Evolutionary conservation across 257 asterid species (phyloP), one percentile per base, ranked within the genome.

Genomic region (Petunia axillaris): DNA sequence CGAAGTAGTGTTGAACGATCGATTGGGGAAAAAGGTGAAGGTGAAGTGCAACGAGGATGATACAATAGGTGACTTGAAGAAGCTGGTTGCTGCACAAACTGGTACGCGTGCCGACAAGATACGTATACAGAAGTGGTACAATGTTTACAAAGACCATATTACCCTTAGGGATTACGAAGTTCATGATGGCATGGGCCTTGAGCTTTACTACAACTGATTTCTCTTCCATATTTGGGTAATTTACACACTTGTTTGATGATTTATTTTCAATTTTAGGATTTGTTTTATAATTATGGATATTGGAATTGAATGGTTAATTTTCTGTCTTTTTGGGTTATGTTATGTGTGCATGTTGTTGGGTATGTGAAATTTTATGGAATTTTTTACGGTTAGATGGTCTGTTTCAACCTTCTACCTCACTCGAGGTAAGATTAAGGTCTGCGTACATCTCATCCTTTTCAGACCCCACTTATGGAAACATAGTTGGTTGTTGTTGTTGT

Each of bases 41-140:
- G 81, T 77, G 81, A 77, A 77, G 81, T 77, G 81, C 81, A 77
- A 77, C 59, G 81, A 77, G 3, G 81, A 77, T 58, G 81, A 77
- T 0, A 77, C 81, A 14, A 64, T 79, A 1, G 64, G 74, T 14
- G 75, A 44, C 48, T 68, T 48, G 65, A 80, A 80, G 78, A 80
- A 80, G 78, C 78, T 80, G 43, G 82, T 80, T 57, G 82, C 82
- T n/a, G 82, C 82, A 5, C 82, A 80, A 68, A 80, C 82, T 7
- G 82, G 82, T 37, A 80, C 82, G 2, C 82, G 82, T 8, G 48
- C 82, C 37, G 82, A 80, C 10, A 80, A 80, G 78, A 80, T 80
- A 4, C 78, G 82, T 55, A 80, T 80, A 35, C 79, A 81, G 80
- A 81, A 81, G 83, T 81, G 83, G 83, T 81, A 81, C 1, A 81